Evolutionary conservation across 2,329 filamentous ascomycete species (phyloP).

Genomic region (Dactylellina sp.): DNA sequence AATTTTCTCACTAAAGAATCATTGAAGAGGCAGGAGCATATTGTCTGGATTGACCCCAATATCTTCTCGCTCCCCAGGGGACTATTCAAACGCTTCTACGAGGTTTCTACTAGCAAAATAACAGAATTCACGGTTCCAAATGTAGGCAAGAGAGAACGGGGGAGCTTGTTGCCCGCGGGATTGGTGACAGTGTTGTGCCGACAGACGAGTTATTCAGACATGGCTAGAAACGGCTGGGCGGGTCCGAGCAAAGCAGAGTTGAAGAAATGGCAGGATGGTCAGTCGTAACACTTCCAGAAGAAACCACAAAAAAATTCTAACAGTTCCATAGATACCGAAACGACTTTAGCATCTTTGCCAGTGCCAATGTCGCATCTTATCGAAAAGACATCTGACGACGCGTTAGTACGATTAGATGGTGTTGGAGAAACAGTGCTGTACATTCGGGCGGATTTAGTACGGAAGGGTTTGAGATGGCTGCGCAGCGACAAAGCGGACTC

Average conservation of each 20-base stretch:
- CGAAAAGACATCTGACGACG: slow-evolving; percentile 17
- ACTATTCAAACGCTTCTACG: slow-evolving; percentile 18
- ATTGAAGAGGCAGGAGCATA: slow-evolving; percentile 15
- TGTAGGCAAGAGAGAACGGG: slow-evolving; percentile 4
- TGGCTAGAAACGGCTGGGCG: slow-evolving; percentile 32
- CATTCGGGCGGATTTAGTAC: slow-evolving; percentile 26
- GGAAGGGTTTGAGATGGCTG: slow-evolving; percentile 34
- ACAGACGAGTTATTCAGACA: slow-evolving; percentile 23
- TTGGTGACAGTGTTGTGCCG: slow-evolving; percentile 28
- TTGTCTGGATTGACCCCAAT: slow-evolving; percentile 31
- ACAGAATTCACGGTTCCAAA: slow-evolving; percentile 17
- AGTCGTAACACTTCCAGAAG: neutral
- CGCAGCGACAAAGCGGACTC: neutral
- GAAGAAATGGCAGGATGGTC: slow-evolving; percentile 30
- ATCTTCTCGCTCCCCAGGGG: slow-evolving; percentile 23
- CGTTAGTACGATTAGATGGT: slow-evolving; percentile 33
- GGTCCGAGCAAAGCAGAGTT: slow-evolving; percentile 29
- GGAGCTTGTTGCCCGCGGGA: slow-evolving; percentile 14
- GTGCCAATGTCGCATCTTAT: slow-evolving; percentile 39
- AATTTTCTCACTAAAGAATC: slow-evolving; percentile 18
- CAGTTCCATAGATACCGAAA: neutral
- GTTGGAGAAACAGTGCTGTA: slow-evolving; percentile 40
- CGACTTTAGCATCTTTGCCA: slow-evolving; percentile 14
- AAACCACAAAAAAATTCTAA: slow-evolving; percentile 6
- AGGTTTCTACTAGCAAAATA: neutral